phyloP scores from a whole-genome alignment of 176 grass and related monocot genomes.

The Puccinellia tenuiflora region DNA sequence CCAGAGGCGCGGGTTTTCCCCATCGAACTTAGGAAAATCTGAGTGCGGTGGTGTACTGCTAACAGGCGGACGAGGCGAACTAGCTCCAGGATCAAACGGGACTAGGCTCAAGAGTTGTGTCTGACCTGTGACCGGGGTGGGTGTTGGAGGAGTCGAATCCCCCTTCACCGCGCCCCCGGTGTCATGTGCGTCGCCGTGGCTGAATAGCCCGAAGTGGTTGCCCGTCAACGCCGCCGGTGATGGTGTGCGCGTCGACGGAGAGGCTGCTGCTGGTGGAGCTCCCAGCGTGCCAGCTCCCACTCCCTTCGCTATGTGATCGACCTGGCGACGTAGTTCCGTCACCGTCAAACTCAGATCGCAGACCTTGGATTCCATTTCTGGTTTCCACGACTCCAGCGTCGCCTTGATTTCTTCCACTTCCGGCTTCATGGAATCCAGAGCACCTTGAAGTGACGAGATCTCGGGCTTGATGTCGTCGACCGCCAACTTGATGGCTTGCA shows the following conservation, averaged over 20 bases:
- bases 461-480: too few relatives aligned
- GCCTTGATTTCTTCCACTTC: too few relatives aligned
- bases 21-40: background rate
- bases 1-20: background rate
- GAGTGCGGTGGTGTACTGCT: accelerated
- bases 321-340: background rate
- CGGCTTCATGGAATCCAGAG: accelerated
- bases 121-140: too few relatives aligned
- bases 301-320: background rate
- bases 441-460: too few relatives aligned
- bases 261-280: too few relatives aligned
- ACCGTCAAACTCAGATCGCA: background rate
- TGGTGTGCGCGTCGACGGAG: background rate
- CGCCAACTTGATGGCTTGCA: too few relatives aligned
- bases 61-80: accelerated
- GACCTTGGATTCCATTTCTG: background rate
- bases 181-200: too few relatives aligned
- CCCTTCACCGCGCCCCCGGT: too few relatives aligned
- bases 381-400: background rate
- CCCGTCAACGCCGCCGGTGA: too few relatives aligned
- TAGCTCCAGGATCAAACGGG: background rate
- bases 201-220: background rate
- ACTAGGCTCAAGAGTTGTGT: too few relatives aligned
- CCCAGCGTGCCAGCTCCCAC: too few relatives aligned
- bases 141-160: too few relatives aligned